Conservation (phyloP, 208 protist genomes). For the Herpetomonas samuelpessoai region DNA sequence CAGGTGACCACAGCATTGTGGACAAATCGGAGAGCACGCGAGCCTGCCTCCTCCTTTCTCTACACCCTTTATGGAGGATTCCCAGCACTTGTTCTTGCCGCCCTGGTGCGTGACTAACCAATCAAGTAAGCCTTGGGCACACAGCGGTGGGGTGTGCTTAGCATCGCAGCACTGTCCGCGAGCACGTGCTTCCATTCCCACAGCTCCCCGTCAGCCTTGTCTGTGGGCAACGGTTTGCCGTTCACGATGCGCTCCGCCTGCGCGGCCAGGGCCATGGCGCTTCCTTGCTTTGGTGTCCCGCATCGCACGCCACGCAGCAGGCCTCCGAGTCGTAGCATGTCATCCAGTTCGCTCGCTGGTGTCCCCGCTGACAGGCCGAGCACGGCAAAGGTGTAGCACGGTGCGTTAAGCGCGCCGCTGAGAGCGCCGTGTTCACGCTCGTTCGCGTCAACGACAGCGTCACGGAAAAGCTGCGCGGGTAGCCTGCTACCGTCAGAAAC, state of each 20-base stretch:
- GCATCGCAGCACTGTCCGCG: conserved; percentile 36
- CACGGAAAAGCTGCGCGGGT: background rate
- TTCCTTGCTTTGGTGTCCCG: background rate
- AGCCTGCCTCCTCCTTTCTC: too few relatives aligned
- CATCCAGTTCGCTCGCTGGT: background rate
- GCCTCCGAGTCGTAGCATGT: background rate
- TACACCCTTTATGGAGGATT: too few relatives aligned
- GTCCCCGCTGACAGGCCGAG: background rate
- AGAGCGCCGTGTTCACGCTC: background rate
- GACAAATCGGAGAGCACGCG: too few relatives aligned
- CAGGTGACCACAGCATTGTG: too few relatives aligned
- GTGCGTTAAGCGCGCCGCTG: conserved; percentile 2
- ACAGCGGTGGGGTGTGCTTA: conserved; percentile 24
- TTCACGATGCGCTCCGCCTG: conserved; percentile 7
- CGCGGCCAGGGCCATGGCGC: conserved; percentile 8
- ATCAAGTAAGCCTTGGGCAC: conserved; percentile 34
- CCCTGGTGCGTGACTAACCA: too few relatives aligned
- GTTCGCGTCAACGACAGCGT: conserved; percentile 2
- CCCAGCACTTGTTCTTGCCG: too few relatives aligned
- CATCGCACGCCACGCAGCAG: background rate
- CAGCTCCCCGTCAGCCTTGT: background rate
- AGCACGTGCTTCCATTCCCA: conserved; percentile 28
- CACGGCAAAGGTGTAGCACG: conserved; percentile 7
- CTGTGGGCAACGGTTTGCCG: background rate
- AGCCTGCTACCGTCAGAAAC: background rate